phyloP scores from a whole-genome alignment of 2,329 filamentous ascomycete species.

The Claviceps sp. region DNA sequence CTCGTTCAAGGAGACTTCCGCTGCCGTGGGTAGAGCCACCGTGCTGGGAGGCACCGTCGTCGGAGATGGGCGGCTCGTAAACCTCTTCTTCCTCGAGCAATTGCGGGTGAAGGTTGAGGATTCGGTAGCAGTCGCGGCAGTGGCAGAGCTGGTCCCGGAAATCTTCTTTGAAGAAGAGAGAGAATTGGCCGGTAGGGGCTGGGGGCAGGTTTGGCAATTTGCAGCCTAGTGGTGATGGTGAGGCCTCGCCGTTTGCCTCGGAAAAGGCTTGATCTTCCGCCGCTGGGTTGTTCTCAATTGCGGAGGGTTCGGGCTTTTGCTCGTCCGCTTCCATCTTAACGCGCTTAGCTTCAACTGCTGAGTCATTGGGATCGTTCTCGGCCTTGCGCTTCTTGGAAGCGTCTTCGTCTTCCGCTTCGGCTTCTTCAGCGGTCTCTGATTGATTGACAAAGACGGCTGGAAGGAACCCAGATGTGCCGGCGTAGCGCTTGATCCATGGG shows the following conservation, averaged over 20 bases:
- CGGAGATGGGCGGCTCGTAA: slow-evolving; percentile 83
- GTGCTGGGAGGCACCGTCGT: slow-evolving; percentile 38
- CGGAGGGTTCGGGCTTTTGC: background rate
- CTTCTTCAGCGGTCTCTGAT: background rate
- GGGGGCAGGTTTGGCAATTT: slow-evolving; percentile 48
- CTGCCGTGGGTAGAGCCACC: slow-evolving; percentile 53
- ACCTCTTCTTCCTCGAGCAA: slow-evolving; percentile 88
- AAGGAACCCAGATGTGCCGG: slow-evolving; percentile 66
- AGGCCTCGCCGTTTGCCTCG: slow-evolving; percentile 4
- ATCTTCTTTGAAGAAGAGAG: slow-evolving; percentile 65
- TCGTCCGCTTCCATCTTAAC: slow-evolving; percentile 28
- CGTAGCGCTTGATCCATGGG: slow-evolving; percentile 87
- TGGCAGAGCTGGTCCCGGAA: slow-evolving; percentile 77
- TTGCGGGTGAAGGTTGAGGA: slow-evolving; percentile 57
- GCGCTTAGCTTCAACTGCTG: slow-evolving; percentile 33
- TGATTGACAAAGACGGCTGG: slow-evolving; percentile 46
- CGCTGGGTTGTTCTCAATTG: background rate
- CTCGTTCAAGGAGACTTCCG: slow-evolving; percentile 75
- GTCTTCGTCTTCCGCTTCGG: background rate
- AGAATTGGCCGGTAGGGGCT: slow-evolving; percentile 48
- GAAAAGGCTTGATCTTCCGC: background rate
- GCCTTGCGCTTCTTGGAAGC: slow-evolving; percentile 53
- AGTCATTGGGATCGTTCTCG: slow-evolving; percentile 33
- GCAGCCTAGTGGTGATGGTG: slow-evolving; percentile 26
- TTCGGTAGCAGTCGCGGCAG: slow-evolving; percentile 67